Base-by-base conservation (phyloP, 345 rosid genomes). In the Populus alba region DNA sequence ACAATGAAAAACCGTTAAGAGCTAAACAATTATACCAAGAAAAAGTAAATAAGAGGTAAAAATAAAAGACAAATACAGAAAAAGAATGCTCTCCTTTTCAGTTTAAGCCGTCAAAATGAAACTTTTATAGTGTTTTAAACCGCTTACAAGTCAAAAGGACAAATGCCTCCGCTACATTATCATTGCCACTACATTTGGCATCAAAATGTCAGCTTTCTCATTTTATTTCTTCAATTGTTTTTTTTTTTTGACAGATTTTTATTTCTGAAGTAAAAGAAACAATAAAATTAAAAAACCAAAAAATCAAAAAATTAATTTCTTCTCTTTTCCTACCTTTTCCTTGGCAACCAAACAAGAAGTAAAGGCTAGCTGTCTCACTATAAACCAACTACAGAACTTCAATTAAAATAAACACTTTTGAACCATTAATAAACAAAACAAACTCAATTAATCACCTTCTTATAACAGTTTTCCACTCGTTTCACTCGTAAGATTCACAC, bases 401-500 rank as follows among this genome's bases (percentile, higher is more conserved):
- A 39, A 22, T 11, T 8, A 18, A 73, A 45, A 1, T 39, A 13
- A n/a, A 45, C 25, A 3, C 4, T 17, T 68, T 33, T 18, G 1
- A 55, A 39, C 10, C 38, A 37, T 31, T 57, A 8, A 22, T 13
- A 72, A 73, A 23, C 37, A 10, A 57, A 73, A 27, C 7, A 41
- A 59, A 39, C 57, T 62, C 69, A 53, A 43, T 15, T 33, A 71
- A 55, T 63, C 76, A 75, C 79, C 75, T 75, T 62, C 31, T 57
- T 31, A 35, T 31, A 55, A 66, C 69, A 45, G 63, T 47, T 33
- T 23, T n/a, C 62, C n/a, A 9, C 6, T 15, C 8, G 18, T 66
- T 79, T 78, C 79, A 79, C 78, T 11, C 77, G 27, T 66, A 74
- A 68, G 66, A 81, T 82, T 74, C 74, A 57, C 22, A 15, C 57